Percentiles rank a stretch among this genome's conserved stretches.
These are phyloP conservation scores for Eimeria falciformis DNA, from an alignment of 169 alveolate species.

Conservation along the genomic window DNA sequence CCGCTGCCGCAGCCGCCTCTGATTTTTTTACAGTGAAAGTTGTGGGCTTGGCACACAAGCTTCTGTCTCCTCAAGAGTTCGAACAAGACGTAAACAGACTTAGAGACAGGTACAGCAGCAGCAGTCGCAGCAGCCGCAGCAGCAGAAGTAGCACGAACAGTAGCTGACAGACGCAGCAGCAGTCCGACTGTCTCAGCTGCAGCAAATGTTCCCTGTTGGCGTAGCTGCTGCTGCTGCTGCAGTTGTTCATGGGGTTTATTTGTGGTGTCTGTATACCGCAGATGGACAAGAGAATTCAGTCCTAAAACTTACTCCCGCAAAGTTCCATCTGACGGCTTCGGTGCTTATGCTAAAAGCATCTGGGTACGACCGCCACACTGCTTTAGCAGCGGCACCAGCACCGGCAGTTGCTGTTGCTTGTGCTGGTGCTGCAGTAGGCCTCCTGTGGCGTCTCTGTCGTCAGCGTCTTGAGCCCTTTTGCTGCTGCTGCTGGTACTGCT, in stretches of 20 bases:
- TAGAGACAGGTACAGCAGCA: constrained; percentile 64
- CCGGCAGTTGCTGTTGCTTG: background rate
- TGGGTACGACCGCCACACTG: constrained; percentile 71
- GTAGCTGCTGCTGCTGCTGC: constrained; percentile 6
- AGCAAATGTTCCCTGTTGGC: background rate
- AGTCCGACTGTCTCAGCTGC: background rate
- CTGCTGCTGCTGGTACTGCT: background rate
- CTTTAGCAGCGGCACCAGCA: background rate
- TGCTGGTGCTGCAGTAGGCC: background rate
- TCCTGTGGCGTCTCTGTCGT: background rate
- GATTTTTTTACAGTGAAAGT: constrained; percentile 85
- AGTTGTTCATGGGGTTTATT: background rate
- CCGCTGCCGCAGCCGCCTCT: constrained; percentile 41
- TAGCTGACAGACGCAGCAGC: constrained; percentile 5
- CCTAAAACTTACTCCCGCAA: constrained; percentile 87
- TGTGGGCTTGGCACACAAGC: constrained; percentile 87
- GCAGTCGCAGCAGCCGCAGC: constrained; percentile 9
- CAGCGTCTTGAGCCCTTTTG: background rate
- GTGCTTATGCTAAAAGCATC: constrained; percentile 81
- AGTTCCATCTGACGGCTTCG: constrained; percentile 93
- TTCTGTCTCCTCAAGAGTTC: constrained; percentile 85
- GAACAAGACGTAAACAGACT: constrained; percentile 80
- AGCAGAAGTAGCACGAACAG: constrained; percentile 11
- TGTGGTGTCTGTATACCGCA: constrained; percentile 31
- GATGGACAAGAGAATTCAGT: constrained; percentile 83